Evolutionary conservation across 2,329 filamentous ascomycete genomes (phyloP).

Genomic region (Beauveria scarabaeidicola): DNA sequence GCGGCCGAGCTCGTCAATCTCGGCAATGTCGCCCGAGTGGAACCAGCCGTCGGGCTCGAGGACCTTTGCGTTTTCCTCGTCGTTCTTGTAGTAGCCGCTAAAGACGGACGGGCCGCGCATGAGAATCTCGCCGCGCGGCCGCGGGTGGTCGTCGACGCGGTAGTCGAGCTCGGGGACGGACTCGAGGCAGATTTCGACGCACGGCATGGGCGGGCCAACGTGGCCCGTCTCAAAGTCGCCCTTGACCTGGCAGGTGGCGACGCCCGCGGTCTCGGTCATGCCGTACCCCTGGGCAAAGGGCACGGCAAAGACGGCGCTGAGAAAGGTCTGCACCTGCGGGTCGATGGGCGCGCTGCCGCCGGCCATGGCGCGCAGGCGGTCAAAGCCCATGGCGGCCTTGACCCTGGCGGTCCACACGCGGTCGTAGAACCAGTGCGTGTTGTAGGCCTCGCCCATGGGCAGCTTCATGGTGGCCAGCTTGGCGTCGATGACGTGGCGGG

Average conservation of each 20-base stretch:
- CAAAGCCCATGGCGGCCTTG: constrained; percentile 69
- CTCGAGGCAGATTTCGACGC: constrained; percentile 67
- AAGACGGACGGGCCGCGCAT: constrained; percentile 76
- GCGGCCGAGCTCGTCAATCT: constrained; percentile 75
- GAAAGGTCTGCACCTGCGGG: constrained; percentile 77
- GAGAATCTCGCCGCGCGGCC: constrained; percentile 83
- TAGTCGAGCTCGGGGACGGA: constrained; percentile 96
- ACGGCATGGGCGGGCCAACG: constrained; percentile 64
- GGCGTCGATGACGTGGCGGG: constrained; percentile 66
- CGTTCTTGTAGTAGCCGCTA: constrained; percentile 81
- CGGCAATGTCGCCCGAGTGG: constrained; percentile 85
- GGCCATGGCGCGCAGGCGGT: constrained; percentile 64
- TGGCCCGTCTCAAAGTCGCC: constrained; percentile 70
- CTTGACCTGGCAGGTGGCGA: constrained; percentile 58
- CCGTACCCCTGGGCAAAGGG: constrained; percentile 84
- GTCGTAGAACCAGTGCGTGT: constrained; percentile 71
- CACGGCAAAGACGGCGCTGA: constrained; percentile 73
- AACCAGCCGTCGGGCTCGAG: constrained; percentile 93
- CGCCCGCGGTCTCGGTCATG: constrained; percentile 86
- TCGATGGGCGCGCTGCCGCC: constrained; percentile 89
- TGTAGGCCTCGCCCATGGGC: constrained; percentile 63
- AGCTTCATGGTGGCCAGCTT: constrained; percentile 75
- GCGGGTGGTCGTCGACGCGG: constrained; percentile 74
- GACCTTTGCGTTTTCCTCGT: constrained; percentile 74
- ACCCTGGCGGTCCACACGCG: constrained; percentile 90